Conservation (phyloP, 345 rosid species). For the Acer negundo region DNA sequence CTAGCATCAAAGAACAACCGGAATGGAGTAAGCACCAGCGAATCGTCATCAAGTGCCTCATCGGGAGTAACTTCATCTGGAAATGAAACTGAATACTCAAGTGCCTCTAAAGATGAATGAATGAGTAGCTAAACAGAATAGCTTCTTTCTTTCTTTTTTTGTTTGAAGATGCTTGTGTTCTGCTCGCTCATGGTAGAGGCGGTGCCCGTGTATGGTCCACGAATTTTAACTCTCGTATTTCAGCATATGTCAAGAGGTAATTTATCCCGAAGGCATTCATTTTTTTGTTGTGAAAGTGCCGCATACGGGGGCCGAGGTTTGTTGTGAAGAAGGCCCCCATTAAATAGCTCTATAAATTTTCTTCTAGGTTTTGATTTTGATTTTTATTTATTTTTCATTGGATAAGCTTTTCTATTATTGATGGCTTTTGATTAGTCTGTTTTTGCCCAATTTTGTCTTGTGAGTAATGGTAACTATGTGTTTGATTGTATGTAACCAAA, state of each 20-base stretch:
- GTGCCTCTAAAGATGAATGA: slow-evolving; percentile 61
- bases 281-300: slow-evolving; percentile 43
- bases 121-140: slow-evolving; percentile 41
- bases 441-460: slow-evolving; percentile 16
- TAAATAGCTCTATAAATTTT: slow-evolving; percentile 19
- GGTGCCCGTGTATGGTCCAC: slow-evolving; percentile 14
- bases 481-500: slow-evolving; percentile 4
- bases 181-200: slow-evolving; percentile 14
- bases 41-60: slow-evolving; percentile 51
- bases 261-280: slow-evolving; percentile 49
- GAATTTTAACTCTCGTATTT: slow-evolving; percentile 13
- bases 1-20: slow-evolving; percentile 34
- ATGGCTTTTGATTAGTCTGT: slow-evolving; percentile 5
- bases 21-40: slow-evolving; percentile 46
- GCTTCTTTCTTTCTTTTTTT: neutral
- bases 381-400: neutral
- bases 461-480: neutral
- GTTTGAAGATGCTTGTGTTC: slow-evolving; percentile 23
- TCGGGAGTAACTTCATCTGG: slow-evolving; percentile 44
- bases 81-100: slow-evolving; percentile 40
- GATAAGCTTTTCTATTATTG: neutral
- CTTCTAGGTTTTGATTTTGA: slow-evolving; percentile 23
- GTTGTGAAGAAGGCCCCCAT: slow-evolving; percentile 27
- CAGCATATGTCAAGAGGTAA: slow-evolving; percentile 19
- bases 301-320: slow-evolving; percentile 26